Conservation (phyloP, 805 yeast genomes). For the Candida michaelii region DNA sequence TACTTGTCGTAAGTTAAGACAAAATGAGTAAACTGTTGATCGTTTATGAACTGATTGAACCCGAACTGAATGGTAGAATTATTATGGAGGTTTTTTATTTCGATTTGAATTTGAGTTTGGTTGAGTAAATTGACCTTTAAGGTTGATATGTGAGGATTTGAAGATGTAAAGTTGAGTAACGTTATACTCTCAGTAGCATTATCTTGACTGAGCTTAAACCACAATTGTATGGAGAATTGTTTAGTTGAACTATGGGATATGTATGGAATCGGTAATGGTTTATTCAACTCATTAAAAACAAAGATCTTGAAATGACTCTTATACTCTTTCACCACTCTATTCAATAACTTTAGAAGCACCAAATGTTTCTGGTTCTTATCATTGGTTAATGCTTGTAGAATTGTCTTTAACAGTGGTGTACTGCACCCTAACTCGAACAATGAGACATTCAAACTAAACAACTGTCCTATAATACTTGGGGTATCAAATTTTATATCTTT, state of each 20-base stretch:
- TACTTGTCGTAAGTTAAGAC: conserved; percentile 37
- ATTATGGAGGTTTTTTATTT: conserved; percentile 23
- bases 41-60: conserved; percentile 29
- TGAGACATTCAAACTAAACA: conserved; percentile 22
- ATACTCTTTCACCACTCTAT: conserved; percentile 21
- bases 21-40: conserved; percentile 31
- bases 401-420: conserved; percentile 20
- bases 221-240: conserved; percentile 36
- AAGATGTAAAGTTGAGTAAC: conserved; percentile 29
- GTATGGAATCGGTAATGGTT: conserved; percentile 24
- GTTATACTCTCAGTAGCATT: conserved; percentile 13
- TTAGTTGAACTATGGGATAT: conserved; percentile 6
- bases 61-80: conserved; percentile 29
- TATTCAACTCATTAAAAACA: conserved; percentile 22
- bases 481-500: conserved; percentile 7
- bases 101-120: conserved; percentile 31
- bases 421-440: conserved; percentile 39
- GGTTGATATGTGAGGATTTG: conserved; percentile 19
- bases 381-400: conserved; percentile 9
- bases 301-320: conserved; percentile 30
- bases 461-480: conserved; percentile 19
- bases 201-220: conserved; percentile 35
- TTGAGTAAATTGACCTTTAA: conserved; percentile 30
- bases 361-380: conserved; percentile 10
- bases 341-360: conserved; percentile 23